Conservation (phyloP, 352 stramenopile species). For the Phytophthora cryptogea region DNA sequence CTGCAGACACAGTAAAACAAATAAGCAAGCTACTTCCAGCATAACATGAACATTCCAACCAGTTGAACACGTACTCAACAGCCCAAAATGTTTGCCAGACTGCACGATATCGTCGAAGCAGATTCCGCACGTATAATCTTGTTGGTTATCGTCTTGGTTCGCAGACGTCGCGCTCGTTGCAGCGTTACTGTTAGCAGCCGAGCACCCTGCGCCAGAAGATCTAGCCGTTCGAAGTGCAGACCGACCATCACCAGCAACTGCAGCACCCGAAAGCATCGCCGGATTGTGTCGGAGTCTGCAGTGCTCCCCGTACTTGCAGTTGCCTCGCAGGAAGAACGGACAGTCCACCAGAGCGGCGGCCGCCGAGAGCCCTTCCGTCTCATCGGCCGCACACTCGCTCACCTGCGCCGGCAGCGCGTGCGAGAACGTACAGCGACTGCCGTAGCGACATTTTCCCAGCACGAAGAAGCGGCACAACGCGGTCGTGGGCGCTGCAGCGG, state of each 20-base stretch:
- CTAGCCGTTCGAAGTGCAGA: constrained; percentile 1
- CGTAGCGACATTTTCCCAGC: constrained; percentile 74
- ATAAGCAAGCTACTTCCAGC: neutral
- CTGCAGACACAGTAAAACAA: constrained; percentile 8
- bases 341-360: constrained; percentile 73
- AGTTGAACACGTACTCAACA: constrained; percentile 54
- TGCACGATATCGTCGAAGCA: constrained; percentile 86
- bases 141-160: constrained; percentile 28
- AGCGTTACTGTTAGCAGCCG: constrained; percentile 2
- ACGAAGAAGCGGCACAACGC: constrained; percentile 79
- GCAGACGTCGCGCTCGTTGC: neutral
- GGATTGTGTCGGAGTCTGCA: constrained; percentile 64
- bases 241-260: constrained; percentile 1
- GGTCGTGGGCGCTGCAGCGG: constrained; percentile 24
- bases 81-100: constrained; percentile 75
- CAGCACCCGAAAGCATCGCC: constrained; percentile 10
- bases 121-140: constrained; percentile 76
- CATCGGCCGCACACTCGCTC: constrained; percentile 36
- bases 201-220: neutral
- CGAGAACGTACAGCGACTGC: constrained; percentile 77
- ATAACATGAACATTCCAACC: neutral
- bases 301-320: constrained; percentile 75
- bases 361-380: constrained; percentile 42
- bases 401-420: constrained; percentile 45
- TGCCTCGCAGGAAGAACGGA: constrained; percentile 73